phyloP scores from a whole-genome alignment of 2,329 filamentous ascomycete genomes.

The Cladophialophora carrionii region DNA sequence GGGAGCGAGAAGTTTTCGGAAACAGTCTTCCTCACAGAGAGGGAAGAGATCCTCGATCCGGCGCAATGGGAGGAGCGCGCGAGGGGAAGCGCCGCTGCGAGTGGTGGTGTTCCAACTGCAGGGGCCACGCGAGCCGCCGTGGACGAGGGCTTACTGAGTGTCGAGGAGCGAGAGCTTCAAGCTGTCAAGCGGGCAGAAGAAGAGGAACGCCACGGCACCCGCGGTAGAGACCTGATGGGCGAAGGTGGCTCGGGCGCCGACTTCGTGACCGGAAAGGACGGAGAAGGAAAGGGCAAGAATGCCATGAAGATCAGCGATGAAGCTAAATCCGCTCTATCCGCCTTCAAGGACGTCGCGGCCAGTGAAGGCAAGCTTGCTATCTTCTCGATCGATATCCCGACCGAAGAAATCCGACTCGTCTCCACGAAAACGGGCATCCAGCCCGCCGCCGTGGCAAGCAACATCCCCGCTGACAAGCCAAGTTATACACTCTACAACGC shows the following conservation, averaged over 20 bases:
- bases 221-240: conserved; percentile 51
- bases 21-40: conserved; percentile 62
- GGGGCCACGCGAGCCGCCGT: conserved; percentile 3
- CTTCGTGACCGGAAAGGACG: conserved; percentile 24
- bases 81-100: conserved; percentile 20
- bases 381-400: conserved; percentile 50
- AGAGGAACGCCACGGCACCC: conserved; percentile 58
- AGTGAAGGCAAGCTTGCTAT: conserved; percentile 39
- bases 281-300: conserved; percentile 47
- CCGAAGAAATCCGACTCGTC: conserved; percentile 61
- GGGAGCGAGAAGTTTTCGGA: conserved; percentile 63
- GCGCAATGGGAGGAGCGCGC: conserved; percentile 60
- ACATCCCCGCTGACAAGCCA: conserved; percentile 59
- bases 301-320: conserved; percentile 58
- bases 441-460: conserved; percentile 50
- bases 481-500: conserved; percentile 62
- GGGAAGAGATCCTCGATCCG: conserved; percentile 58
- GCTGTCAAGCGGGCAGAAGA: conserved; percentile 64
- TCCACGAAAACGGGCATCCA: conserved; percentile 41
- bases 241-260: conserved; percentile 47
- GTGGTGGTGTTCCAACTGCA: conserved; percentile 32
- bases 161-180: conserved; percentile 62
- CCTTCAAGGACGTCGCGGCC: conserved; percentile 41
- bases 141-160: conserved; percentile 60
- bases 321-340: conserved; percentile 56